A percentile compares a stretch with the other conserved stretches of the same genome.
Evolutionary conservation across 1,139 yeast genomes (phyloP).

Genomic region (Pichia sp.): DNA sequence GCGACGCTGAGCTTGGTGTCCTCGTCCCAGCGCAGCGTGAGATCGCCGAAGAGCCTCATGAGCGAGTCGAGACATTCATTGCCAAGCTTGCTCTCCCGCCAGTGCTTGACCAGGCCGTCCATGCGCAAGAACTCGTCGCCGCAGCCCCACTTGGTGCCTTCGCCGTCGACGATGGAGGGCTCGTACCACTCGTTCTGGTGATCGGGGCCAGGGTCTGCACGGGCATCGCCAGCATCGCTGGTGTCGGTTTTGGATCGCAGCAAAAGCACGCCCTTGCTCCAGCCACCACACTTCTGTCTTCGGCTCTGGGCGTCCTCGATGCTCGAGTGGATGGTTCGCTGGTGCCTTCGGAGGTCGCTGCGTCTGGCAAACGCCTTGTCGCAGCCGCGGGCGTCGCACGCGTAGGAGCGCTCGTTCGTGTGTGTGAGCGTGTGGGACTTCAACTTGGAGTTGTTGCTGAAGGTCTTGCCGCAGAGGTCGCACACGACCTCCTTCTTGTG

Average conservation of each 20-base stretch:
- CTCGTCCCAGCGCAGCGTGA: neutral
- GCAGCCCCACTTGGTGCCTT: slow-evolving; percentile 7
- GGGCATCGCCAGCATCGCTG: neutral
- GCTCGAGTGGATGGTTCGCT: slow-evolving; percentile 39
- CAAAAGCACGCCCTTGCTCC: neutral
- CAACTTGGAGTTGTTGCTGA: slow-evolving; percentile 2
- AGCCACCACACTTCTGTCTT: slow-evolving; percentile 6
- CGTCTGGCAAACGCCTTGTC: slow-evolving; percentile 95
- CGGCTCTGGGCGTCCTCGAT: slow-evolving; percentile 3
- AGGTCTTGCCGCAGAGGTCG: slow-evolving; percentile 1
- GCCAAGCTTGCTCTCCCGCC: slow-evolving; percentile 7
- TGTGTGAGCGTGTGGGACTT: slow-evolving; percentile 4
- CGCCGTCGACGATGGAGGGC: neutral
- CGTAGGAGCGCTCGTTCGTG: neutral
- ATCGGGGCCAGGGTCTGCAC: neutral
- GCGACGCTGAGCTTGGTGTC: slow-evolving; percentile 1
- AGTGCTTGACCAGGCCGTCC: slow-evolving; percentile 9
- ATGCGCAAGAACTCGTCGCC: slow-evolving; percentile 8
- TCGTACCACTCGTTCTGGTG: neutral
- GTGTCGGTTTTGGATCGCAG: neutral
- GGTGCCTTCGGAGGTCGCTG: slow-evolving; percentile 90
- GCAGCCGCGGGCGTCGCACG: slow-evolving; percentile 37
- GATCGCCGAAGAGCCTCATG: slow-evolving; percentile 1
- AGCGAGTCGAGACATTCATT: slow-evolving; percentile 2
- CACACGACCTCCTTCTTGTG: neutral